A percentile compares a stretch with the other conserved stretches of the same genome.
Evolutionary conservation across 1,284 basidiomycete genomes (phyloP).

Genomic region (Paramarasmius palmivorus): DNA sequence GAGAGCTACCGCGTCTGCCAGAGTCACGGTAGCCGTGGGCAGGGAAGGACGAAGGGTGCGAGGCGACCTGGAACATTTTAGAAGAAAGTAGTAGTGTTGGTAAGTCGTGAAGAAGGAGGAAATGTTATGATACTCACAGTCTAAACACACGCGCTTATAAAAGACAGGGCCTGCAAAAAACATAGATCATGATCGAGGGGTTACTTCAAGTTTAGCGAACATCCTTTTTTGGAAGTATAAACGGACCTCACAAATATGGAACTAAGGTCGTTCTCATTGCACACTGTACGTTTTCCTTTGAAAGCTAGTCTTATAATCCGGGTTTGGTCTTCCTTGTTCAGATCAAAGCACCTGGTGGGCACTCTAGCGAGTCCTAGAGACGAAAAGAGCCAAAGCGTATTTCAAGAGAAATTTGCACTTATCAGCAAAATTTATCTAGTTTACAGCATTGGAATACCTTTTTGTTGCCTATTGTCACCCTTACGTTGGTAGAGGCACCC

Average conservation of each 20-base stretch:
- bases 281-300: neutral
- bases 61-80: slow-evolving; percentile 51
- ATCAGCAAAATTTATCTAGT: too few species aligned
- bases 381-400: neutral
- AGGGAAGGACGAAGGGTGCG: slow-evolving; percentile 41
- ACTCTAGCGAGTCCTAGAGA: too few species aligned
- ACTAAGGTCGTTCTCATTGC: neutral
- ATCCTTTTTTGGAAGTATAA: slow-evolving; percentile 1
- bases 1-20: slow-evolving; percentile 25
- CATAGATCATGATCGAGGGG: neutral
- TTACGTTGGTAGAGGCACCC: too few species aligned
- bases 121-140: neutral
- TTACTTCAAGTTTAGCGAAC: too few species aligned
- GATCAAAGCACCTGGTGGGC: neutral
- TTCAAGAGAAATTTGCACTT: too few species aligned
- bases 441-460: too few species aligned
- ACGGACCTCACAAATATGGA: neutral
- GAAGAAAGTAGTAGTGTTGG: neutral
- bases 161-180: neutral
- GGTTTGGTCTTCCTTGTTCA: neutral
- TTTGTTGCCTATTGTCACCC: too few species aligned
- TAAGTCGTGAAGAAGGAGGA: neutral
- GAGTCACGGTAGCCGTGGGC: slow-evolving; percentile 26
- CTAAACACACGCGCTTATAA: neutral
- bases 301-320: neutral